Conservation (phyloP, 257 asterid genomes). For the Solanum tarijense region DNA sequence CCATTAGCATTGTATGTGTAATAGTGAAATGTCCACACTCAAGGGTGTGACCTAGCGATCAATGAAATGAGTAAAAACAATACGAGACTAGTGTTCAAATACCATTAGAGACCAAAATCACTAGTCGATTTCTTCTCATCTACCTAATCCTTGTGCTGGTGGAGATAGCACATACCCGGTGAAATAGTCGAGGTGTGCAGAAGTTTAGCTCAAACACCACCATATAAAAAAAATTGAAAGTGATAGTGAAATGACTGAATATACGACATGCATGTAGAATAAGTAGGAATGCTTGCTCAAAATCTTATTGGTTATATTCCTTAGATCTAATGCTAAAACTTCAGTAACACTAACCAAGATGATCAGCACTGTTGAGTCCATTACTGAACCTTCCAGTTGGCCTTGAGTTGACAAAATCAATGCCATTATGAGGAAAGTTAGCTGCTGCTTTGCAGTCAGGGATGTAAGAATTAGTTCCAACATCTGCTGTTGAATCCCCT, state of each 20-base stretch:
- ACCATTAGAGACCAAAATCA: not conserved
- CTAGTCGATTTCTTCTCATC: not conserved
- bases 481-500: constrained; percentile 80
- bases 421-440: constrained; percentile 41
- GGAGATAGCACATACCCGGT: not conserved
- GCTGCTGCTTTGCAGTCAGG: constrained; percentile 23
- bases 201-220: not conserved
- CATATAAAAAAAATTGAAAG: not conserved
- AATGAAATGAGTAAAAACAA: not conserved
- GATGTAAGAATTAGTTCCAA: constrained; percentile 52
- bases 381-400: constrained; percentile 84
- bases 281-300: not conserved
- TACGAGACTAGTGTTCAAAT: not conserved
- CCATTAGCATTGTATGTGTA: not conserved
- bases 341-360: constrained; percentile 26
- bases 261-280: not conserved
- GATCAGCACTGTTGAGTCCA: constrained; percentile 63
- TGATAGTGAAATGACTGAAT: not conserved
- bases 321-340: not conserved
- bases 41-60: not conserved
- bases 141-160: not conserved
- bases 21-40: not conserved
- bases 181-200: not conserved
- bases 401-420: constrained; percentile 46
- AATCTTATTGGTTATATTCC: not conserved